Percentiles rank a stretch among this genome's conserved stretches.
Conservation (phyloP, 2,329 filamentous ascomycete species). For the Chaetomium strumarium region DNA sequence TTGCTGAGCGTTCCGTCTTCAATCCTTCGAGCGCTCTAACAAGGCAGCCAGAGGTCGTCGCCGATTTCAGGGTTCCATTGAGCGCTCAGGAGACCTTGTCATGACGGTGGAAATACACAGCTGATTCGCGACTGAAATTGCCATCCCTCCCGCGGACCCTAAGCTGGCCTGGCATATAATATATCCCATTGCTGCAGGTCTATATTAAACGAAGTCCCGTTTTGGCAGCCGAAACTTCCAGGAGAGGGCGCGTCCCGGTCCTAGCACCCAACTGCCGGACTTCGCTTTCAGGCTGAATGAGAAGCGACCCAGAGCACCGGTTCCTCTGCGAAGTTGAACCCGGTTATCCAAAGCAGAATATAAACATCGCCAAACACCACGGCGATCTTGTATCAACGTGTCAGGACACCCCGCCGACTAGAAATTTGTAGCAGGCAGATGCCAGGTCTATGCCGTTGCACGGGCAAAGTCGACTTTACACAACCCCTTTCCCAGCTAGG, state of each 20-base stretch:
- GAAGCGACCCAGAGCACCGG: constrained; percentile 9
- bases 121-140: constrained; percentile 12
- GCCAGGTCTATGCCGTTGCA: background rate
- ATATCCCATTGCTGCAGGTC: background rate
- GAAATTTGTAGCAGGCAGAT: background rate
- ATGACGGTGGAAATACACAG: constrained; percentile 6
- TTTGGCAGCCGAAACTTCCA: constrained; percentile 11
- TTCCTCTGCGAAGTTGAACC: background rate
- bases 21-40: no score
- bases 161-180: background rate
- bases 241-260: background rate
- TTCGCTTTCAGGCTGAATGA: constrained; percentile 13
- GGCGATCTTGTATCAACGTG: background rate
- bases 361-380: background rate
- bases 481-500: constrained; percentile 19
- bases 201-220: constrained; percentile 9
- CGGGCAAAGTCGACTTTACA: background rate
- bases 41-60: background rate
- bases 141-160: constrained; percentile 7
- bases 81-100: constrained; percentile 13
- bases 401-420: background rate
- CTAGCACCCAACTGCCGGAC: constrained; percentile 2
- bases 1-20: no score
- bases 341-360: background rate
- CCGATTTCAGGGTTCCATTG: constrained; percentile 10